A percentile compares a stretch with the other conserved stretches of the same genome.
These are phyloP conservation scores for Gleditsia sinensis DNA, from an alignment of 306 rosid species.

Conservation along the genomic window DNA sequence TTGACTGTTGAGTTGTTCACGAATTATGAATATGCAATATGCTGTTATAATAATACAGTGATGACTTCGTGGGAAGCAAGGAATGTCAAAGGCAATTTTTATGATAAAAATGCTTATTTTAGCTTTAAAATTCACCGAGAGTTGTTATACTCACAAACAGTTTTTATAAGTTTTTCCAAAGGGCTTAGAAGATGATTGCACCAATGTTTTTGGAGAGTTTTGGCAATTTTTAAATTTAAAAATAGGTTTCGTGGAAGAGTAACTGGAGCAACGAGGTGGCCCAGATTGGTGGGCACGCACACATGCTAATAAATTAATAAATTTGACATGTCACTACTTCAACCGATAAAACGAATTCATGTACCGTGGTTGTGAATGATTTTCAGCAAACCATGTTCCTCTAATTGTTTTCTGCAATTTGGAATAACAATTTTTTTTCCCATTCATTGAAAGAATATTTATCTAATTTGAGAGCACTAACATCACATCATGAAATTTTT, in stretches of 20 bases:
- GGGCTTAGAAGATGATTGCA: background rate
- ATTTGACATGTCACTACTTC: conserved; percentile 10
- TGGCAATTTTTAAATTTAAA: background rate
- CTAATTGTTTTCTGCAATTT: too few relatives aligned
- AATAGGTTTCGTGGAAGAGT: conserved; percentile 30
- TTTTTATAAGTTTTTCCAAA: background rate
- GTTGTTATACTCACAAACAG: background rate
- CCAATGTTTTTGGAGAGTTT: conserved; percentile 5
- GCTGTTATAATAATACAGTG: conserved; percentile 6
- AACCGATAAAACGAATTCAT: too few relatives aligned
- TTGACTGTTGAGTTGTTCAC: conserved; percentile 31
- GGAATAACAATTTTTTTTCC: too few relatives aligned
- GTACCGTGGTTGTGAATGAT: too few relatives aligned
- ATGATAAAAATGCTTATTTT: background rate
- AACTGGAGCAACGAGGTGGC: conserved; percentile 10
- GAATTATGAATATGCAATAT: background rate
- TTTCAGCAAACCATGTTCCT: too few relatives aligned
- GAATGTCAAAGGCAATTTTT: conserved; percentile 40
- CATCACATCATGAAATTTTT: too few relatives aligned
- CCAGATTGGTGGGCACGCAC: conserved; percentile 26
- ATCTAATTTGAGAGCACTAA: too few relatives aligned
- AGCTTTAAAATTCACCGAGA: background rate
- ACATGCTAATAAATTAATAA: background rate
- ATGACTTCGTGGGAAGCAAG: conserved; percentile 40
- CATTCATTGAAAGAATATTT: too few relatives aligned